phyloP scores from a whole-genome alignment of 345 rosid species.

The Odontarrhena argentea region DNA sequence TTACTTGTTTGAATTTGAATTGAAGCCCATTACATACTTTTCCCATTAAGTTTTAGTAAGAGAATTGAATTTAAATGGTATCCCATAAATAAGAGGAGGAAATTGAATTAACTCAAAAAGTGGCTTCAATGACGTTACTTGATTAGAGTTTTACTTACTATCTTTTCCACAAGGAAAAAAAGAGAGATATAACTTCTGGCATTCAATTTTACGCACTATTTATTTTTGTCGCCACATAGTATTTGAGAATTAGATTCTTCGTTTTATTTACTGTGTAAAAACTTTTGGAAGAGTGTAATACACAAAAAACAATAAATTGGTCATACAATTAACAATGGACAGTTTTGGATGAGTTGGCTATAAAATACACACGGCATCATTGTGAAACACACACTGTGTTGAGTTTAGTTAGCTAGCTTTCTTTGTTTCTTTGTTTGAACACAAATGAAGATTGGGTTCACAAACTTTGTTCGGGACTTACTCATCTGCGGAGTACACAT shows the following conservation, averaged over 20 bases:
- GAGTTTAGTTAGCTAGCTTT: too few species aligned
- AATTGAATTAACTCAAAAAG: slow-evolving; percentile 29
- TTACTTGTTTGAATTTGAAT: too few species aligned
- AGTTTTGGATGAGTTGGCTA: slow-evolving; percentile 4
- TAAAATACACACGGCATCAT: too few species aligned
- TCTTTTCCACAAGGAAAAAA: slow-evolving; percentile 39
- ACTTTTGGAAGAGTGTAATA: neutral
- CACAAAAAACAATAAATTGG: neutral
- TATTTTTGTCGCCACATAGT: neutral
- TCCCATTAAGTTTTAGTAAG: slow-evolving; percentile 13
- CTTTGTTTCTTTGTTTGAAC: too few species aligned
- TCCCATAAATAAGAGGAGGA: slow-evolving; percentile 32
- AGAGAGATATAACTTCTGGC: slow-evolving; percentile 18
- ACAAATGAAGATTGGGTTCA: too few species aligned
- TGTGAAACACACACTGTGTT: too few species aligned
- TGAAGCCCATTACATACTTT: too few species aligned
- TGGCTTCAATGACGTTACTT: slow-evolving; percentile 35
- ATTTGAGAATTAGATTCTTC: neutral
- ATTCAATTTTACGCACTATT: slow-evolving; percentile 30
- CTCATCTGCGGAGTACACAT: too few species aligned
- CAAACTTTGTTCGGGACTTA: too few species aligned
- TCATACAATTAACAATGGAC: neutral
- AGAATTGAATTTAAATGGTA: slow-evolving; percentile 15
- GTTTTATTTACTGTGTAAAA: slow-evolving; percentile 25
- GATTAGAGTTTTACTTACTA: slow-evolving; percentile 40